phyloP scores from a whole-genome alignment of 495 filamentous ascomycete genomes.

The Aspergillus nanangensis region DNA sequence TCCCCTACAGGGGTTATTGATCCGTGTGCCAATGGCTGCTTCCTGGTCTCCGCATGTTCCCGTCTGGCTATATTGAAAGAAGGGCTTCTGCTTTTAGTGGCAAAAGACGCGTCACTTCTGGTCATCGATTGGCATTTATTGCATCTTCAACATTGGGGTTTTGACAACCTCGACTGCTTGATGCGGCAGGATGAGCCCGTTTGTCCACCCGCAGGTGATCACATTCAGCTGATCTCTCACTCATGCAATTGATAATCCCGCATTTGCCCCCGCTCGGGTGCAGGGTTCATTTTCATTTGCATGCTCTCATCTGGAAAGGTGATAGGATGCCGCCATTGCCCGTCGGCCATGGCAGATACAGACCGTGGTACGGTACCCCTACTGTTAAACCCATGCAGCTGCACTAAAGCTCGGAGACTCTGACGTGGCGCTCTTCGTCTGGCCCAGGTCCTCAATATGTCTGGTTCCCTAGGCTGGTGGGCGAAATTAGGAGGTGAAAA shows the following conservation, averaged over 20 bases:
- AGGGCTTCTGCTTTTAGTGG: constrained; percentile 19
- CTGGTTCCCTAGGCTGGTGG: constrained; percentile 24
- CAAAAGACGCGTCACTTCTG: constrained; percentile 25
- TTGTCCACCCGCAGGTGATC: constrained; percentile 20
- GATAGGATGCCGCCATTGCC: constrained; percentile 36
- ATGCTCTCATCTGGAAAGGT: constrained; percentile 25
- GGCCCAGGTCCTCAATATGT: constrained; percentile 25
- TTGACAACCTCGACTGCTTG: constrained; percentile 14
- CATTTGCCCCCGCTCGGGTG: constrained; percentile 42
- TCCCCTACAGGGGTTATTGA: constrained; percentile 13
- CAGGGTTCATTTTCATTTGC: constrained; percentile 33
- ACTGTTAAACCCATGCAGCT: constrained; percentile 41
- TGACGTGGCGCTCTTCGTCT: constrained; percentile 46
- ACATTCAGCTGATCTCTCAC: constrained; percentile 46
- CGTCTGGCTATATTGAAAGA: constrained; percentile 15
- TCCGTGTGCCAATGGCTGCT: constrained; percentile 18
- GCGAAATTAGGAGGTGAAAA: constrained; percentile 21
- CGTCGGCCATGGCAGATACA: constrained; percentile 35
- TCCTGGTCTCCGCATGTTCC: constrained; percentile 19
- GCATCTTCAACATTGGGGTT: constrained; percentile 12
- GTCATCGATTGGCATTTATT: constrained; percentile 32
- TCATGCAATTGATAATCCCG: constrained; percentile 44
- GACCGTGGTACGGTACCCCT: constrained; percentile 40
- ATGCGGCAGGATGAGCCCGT: constrained; percentile 20
- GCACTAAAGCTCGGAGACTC: constrained; percentile 42